Base-by-base conservation (phyloP, 441 rosid genomes). In the Populus trichocarpa region DNA sequence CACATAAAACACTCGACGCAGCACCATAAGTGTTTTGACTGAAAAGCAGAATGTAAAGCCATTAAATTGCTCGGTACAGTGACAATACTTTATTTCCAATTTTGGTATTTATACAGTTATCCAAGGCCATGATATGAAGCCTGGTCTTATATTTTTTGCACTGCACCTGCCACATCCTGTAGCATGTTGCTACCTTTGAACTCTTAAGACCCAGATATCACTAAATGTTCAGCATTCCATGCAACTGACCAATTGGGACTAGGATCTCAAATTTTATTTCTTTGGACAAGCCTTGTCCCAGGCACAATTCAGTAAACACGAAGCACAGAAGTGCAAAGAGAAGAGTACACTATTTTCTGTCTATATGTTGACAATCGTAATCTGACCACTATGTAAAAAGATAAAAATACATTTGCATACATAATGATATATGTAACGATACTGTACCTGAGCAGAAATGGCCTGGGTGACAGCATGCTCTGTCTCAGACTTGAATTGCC, bases 401-500 rank as follows among this genome's bases (percentile, higher is more conserved):
- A 32, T 23, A 12, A 72, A 33, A 25, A 78, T 11, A n/a, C 69
- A 38, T 38, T 33, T 38, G 61, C 28, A 38, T 23, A 69, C 30
- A 12, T n/a, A 46, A n/a, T 33, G 32, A 14, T 5, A 40, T 12
- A n/a, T 70, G 50, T 50, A 53, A 76, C 69, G 42, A 76, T 67
- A 75, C 77, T 86, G 83, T 84, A 82, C 98, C 98, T 96, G 99
- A 40, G 99, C 98, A 85, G 99, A 91, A 81, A 96, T 88, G 81
- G 99, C 98, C 81, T 94, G 99, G 69, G 98, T 89, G 79, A 94
- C 98, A 14, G 85, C 89, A 83, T 92, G 92, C 87, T 94, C 98
- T 72, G 99, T 96, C 84, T 96, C 98, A 8, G 89, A 73, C 89
- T 91, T 92, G 86, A 96, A 96, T 78, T 97, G 98, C 83, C 98